A percentile compares a stretch with the other conserved stretches of the same genome.
Evolutionary conservation across 345 rosid species (phyloP).

Genomic region (Acer saccharum): DNA sequence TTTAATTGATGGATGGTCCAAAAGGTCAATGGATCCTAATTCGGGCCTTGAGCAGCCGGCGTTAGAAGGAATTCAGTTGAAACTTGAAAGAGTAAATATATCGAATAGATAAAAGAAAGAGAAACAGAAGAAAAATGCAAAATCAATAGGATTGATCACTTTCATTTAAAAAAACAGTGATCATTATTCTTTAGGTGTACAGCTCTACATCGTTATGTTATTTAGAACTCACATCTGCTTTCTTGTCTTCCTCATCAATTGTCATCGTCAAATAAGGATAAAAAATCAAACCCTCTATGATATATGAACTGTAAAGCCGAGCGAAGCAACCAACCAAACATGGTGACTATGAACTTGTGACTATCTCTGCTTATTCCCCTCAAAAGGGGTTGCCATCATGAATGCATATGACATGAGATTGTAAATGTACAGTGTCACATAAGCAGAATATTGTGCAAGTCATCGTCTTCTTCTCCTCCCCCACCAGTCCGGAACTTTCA

Average conservation of each 20-base stretch:
- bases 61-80: not conserved
- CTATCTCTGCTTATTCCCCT: conserved; percentile 16
- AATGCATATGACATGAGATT: conserved; percentile 14
- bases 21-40: too few relatives aligned
- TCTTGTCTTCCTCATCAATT: not conserved
- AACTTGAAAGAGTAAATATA: not conserved
- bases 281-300: not conserved
- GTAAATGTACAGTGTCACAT: conserved; percentile 43
- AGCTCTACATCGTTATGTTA: conserved; percentile 16
- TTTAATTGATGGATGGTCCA: too few relatives aligned
- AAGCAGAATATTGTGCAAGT: conserved; percentile 20
- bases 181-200: not conserved
- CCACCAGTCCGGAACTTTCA: conserved; percentile 94
- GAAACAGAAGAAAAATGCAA: not conserved
- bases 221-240: not conserved
- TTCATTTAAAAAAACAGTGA: not conserved
- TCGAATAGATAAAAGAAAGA: not conserved
- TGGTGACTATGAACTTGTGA: conserved; percentile 10
- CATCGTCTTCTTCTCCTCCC: conserved; percentile 42
- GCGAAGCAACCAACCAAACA: not conserved
- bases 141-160: not conserved
- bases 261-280: not conserved
- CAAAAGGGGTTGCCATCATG: not conserved
- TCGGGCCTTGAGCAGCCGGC: not conserved
- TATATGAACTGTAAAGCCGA: conserved; percentile 9